Base-by-base conservation (phyloP, 2,329 filamentous ascomycete species). In the Phoma sp. region DNA sequence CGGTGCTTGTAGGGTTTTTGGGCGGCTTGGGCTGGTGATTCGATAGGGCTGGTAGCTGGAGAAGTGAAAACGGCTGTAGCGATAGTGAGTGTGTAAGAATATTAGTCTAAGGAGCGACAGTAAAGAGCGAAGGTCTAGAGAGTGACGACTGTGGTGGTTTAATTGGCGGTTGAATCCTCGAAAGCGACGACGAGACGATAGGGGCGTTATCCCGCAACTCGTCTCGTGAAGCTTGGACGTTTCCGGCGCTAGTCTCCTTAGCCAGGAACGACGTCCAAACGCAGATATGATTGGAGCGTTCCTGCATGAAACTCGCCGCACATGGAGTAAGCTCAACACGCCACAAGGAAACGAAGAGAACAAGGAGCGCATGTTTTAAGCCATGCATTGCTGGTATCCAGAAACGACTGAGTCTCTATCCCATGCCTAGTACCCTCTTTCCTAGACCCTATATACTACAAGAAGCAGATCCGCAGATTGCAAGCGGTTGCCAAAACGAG, bases 91-190 rank as follows among this genome's bases (percentile, higher is more conserved):
- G 37, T 55, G 39, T 53, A 50, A 41, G 6, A 36, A 38, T 53
- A 48, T 52, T 55, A 52, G 56, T 52, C 54, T 61, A 65, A 59
- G 46, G 57, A 65, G 54, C 46, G 62, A 61, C 54, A 36, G 47
- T 38, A 55, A 36, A 47, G 32, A 39, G 44, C 35, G 36, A 24
- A 43, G 18, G 57, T 33, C 46, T 48, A 65, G 57, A 47, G 60
- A 56, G 52, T 45, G 58, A 57, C 48, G 59, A 59, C 55, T 55
- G 51, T 37, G 42, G 42, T 49, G 18, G 18, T 29, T 52, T 56
- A 49, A 51, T 37, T 56, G 51, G 37, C 47, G 49, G 48, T 47
- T 43, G 53, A 52, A 45, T 38, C 29, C 27, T 24, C 38, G 30
- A 52, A 52, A 59, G 44, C 42, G 52, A 53, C 46, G 45, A 49